A percentile compares a stretch with the other conserved stretches of the same genome.
Evolutionary conservation across 192 early-diverging fungal species (phyloP).

Genomic region (Chytriomyces confervae): DNA sequence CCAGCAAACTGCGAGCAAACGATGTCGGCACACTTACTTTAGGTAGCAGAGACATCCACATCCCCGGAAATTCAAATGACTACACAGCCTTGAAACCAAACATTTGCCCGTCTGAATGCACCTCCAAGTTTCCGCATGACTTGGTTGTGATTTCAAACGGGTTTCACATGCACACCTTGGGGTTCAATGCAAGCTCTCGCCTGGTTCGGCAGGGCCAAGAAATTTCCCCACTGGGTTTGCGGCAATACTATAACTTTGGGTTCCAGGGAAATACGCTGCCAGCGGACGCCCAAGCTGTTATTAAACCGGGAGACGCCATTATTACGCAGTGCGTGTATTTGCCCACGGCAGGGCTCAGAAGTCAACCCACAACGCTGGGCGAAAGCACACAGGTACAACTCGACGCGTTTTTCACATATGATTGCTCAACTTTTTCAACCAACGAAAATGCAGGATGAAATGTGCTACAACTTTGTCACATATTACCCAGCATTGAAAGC

Average conservation of each 20-base stretch:
- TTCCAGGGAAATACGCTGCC: not conserved
- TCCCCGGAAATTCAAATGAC: conserved; percentile 5
- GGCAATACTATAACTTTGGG: conserved; percentile 30
- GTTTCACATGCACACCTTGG: conserved; percentile 34
- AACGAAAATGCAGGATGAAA: not conserved
- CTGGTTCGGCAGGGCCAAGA: conserved; percentile 20
- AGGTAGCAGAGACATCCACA: conserved; percentile 5
- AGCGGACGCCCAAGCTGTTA: not conserved
- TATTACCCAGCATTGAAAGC: not conserved
- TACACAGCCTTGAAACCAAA: not conserved
- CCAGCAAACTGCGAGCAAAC: conserved; percentile 16
- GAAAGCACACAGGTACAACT: not conserved
- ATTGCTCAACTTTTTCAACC: not conserved
- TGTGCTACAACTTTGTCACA: conserved; percentile 21
- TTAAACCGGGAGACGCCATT: conserved; percentile 16
- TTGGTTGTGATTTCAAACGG: conserved; percentile 26
- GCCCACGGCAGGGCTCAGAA: conserved; percentile 1
- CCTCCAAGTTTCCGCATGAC: conserved; percentile 19
- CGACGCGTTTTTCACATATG: no score
- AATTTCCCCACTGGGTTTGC: not conserved
- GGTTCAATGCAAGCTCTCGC: conserved; percentile 9
- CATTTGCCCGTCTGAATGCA: conserved; percentile 29
- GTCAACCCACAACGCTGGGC: not conserved
- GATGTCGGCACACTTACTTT: conserved; percentile 11
- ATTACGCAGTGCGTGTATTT: conserved; percentile 12